Evolutionary conservation across 73 alveolate species (phyloP).

Genomic region (Stentor roeselii): DNA sequence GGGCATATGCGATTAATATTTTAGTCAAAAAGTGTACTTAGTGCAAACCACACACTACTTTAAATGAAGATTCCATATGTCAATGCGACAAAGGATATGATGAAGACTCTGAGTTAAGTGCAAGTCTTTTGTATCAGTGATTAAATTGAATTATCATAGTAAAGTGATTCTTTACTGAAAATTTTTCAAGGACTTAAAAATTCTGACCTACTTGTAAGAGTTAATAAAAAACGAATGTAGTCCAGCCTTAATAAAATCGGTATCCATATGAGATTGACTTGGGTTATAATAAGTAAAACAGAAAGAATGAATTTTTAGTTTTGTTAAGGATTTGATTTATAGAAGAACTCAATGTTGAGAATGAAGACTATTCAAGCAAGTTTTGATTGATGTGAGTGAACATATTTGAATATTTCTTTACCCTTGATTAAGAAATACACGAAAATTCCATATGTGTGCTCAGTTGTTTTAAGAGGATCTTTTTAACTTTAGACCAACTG

Average conservation of each 20-base stretch:
- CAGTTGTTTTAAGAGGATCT: not conserved
- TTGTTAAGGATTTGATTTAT: not conserved
- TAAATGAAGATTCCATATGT: not conserved
- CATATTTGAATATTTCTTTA: not conserved
- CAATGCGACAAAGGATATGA: not conserved
- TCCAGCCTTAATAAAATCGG: not conserved
- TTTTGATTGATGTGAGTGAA: not conserved
- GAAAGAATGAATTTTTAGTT: not conserved
- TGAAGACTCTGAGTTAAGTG: not conserved
- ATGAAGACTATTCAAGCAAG: not conserved
- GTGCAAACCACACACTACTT: not conserved
- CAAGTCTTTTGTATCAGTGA: not conserved
- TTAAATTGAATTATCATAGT: too few species aligned
- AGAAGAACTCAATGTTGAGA: not conserved
- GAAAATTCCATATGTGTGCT: too few species aligned
- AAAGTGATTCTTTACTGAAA: not conserved
- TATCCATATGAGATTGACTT: not conserved
- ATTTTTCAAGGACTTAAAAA: too few species aligned
- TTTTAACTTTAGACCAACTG: not conserved
- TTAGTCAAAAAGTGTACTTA: not conserved
- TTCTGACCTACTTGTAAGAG: too few species aligned
- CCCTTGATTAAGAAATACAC: not conserved
- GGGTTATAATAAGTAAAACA: not conserved
- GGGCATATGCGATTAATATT: not conserved
- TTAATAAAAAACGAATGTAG: not conserved